These are phyloP conservation scores for Eucalyptus sp. DNA, from an alignment of 345 rosid species.

Conservation along the genomic window DNA sequence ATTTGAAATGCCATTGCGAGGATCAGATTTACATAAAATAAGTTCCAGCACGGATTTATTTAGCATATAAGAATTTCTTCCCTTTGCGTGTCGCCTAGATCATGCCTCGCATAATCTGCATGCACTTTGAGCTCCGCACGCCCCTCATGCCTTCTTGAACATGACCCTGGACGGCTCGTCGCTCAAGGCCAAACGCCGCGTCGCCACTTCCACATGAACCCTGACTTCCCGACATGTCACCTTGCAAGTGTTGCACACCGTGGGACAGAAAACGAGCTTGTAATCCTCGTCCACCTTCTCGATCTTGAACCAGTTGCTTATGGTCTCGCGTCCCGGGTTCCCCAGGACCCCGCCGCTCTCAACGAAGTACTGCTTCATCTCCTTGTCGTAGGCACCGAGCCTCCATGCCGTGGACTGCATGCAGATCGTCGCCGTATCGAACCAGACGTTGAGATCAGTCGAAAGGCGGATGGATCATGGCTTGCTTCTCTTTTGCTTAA, in stretches of 20 bases:
- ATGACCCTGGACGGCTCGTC: conserved; percentile 34
- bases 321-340: conserved; percentile 36
- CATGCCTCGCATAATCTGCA: not conserved
- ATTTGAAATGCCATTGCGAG: not conserved
- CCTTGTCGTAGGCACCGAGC: conserved; percentile 21
- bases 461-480: conserved; percentile 2
- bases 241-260: conserved; percentile 35
- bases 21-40: not conserved
- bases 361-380: conserved; percentile 21
- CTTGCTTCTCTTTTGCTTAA: not conserved
- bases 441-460: conserved; percentile 30
- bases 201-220: conserved; percentile 22
- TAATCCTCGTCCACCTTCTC: conserved; percentile 22
- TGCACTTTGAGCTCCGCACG: not conserved
- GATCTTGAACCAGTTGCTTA: conserved; percentile 54
- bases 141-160: conserved; percentile 33
- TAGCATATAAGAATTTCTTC: not conserved
- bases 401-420: conserved; percentile 39
- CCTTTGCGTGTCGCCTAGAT: not conserved
- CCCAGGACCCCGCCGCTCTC: conserved; percentile 47
- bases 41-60: not conserved
- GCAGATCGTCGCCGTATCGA: conserved; percentile 23
- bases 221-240: conserved; percentile 49
- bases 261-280: conserved; percentile 58
- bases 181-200: conserved; percentile 33